Evolutionary conservation across 352 stramenopile species (phyloP), one percentile per base, ranked within the genome.

Genomic region (Phytophthora tubulina): DNA sequence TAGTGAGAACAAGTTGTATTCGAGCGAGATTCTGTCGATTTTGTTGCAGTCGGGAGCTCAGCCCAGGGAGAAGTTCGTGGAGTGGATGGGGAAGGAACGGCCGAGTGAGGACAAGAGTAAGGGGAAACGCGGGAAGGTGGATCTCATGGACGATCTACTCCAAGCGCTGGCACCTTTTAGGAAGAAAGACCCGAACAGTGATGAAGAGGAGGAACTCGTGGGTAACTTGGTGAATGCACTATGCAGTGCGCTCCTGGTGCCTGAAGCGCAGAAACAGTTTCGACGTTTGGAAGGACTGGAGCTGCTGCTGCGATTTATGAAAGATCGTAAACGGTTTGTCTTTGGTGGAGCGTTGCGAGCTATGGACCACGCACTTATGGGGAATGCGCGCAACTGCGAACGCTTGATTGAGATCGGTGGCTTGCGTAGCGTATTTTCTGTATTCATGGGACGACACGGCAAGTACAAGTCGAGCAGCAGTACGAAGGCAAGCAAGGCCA

Each of bases 201-300:
- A 89, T 0, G 88, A 97, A 56, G 92, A 98, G 76, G 89, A 97
- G 57, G 96, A 99, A 74, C 89, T 96, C 15, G 80, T 98, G 1
- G 92, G 98, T 59, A 99, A 99, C 71, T 69, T 98, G 14, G 95
- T 98, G 70, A 89, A 97, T 67, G 63, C 82, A 38, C 75, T 98
- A 7, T 94, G 86, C 65, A 94, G 93, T 15, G 84, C 89, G 30
- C 68, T 99, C 68, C 74, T 80, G 55, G 57, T 86, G 3, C 60
- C 72, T 0, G 63, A 75, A 27, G 82, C 80, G 14, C 84, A 93
- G 63, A 67, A 68, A 38, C 82, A 84, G 9, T 92, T 91, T 63
- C 84, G 86, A 0, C 76, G 67, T 2, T 53, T 93, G 9, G 91
- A 99, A 84, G 96, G 96, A 4, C 79, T 98, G 11, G 94, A 99